Evolutionary conservation across 2,329 filamentous ascomycete species (phyloP).

Genomic region (Aspergillus glaucus): DNA sequence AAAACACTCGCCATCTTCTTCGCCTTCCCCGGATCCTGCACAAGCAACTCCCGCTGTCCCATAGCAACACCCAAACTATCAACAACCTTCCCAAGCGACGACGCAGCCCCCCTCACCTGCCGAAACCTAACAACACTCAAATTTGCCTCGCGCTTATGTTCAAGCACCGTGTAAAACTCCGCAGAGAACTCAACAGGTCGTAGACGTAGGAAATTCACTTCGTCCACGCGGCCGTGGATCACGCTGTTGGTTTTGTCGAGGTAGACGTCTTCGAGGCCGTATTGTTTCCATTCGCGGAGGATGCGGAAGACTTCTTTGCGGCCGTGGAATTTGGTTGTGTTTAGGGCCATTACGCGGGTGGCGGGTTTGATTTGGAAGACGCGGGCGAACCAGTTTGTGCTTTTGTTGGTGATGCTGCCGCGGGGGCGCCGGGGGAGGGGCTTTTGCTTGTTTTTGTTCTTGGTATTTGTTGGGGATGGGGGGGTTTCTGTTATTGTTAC

Average conservation of each 20-base stretch:
- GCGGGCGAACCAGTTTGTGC: slow-evolving; percentile 81
- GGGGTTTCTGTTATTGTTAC: background rate
- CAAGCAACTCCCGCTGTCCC: slow-evolving; percentile 57
- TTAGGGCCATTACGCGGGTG: slow-evolving; percentile 67
- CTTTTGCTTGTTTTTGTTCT: slow-evolving; percentile 11
- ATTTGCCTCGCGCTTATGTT: slow-evolving; percentile 70
- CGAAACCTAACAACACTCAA: slow-evolving; percentile 79
- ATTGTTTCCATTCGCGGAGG: slow-evolving; percentile 71
- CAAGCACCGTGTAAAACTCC: slow-evolving; percentile 82
- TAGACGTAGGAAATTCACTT: slow-evolving; percentile 70
- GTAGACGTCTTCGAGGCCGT: slow-evolving; percentile 72
- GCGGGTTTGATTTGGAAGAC: slow-evolving; percentile 87
- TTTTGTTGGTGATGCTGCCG: slow-evolving; percentile 25
- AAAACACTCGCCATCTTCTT: slow-evolving; percentile 58
- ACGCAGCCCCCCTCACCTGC: slow-evolving; percentile 85
- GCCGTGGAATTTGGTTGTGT: slow-evolving; percentile 63
- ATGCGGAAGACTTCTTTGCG: slow-evolving; percentile 70
- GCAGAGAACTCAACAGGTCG: slow-evolving; percentile 83
- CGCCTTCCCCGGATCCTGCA: slow-evolving; percentile 59
- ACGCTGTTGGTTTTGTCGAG: slow-evolving; percentile 74
- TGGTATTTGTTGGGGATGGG: slow-evolving; percentile 5
- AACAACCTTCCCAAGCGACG: slow-evolving; percentile 77
- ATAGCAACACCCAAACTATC: slow-evolving; percentile 68
- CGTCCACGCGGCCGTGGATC: slow-evolving; percentile 70
- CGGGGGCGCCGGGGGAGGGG: slow-evolving; percentile 9